Conservation (phyloP, 2,329 filamentous ascomycete species). For the Sclerotinia sclerotiorum region DNA sequence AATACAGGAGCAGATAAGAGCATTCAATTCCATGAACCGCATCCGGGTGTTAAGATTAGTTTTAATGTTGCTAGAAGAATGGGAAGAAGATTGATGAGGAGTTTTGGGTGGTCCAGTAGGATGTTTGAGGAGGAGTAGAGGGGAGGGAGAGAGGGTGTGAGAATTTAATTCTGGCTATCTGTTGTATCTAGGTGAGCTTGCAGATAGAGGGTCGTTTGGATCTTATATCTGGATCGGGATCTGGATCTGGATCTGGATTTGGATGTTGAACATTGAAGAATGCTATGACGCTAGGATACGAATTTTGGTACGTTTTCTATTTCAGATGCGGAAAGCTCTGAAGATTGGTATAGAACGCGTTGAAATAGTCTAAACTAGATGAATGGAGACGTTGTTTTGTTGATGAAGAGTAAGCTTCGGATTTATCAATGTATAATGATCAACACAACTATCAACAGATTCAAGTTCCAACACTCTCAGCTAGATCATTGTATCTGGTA, state of each 20-base stretch:
- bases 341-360: too few species aligned
- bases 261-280: not conserved
- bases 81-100: not conserved
- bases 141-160: too few species aligned
- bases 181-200: not conserved
- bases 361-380: too few species aligned
- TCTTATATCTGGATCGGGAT: not conserved
- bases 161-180: not conserved
- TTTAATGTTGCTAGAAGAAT: not conserved
- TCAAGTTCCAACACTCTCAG: too few species aligned
- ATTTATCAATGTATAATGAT: too few species aligned
- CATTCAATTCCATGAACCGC: not conserved
- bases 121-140: constrained; percentile 10
- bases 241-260: too few species aligned
- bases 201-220: not conserved
- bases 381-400: too few species aligned
- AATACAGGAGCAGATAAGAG: not conserved
- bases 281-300: not conserved
- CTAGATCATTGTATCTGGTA: too few species aligned
- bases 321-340: fast-evolving
- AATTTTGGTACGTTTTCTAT: not conserved
- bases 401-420: too few species aligned
- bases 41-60: not conserved
- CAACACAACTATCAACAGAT: too few species aligned
- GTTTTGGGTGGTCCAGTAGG: not conserved